A percentile compares a stretch with the other conserved stretches of the same genome.
Evolutionary conservation across 306 rosid genomes (phyloP).

Genomic region (Fagus sylvatica): DNA sequence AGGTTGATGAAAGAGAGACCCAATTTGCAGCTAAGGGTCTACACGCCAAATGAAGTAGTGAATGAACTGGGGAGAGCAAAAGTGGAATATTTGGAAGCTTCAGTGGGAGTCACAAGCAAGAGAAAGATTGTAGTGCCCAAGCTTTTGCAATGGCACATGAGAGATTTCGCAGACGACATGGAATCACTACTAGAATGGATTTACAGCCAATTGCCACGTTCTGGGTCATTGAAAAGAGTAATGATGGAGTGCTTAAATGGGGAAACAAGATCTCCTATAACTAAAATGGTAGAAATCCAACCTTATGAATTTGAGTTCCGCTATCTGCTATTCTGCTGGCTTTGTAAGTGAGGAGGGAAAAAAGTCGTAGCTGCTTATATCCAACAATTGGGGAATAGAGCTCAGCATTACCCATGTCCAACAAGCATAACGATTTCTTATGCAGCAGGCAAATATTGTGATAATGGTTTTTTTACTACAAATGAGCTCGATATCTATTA

Average conservation of each 20-base stretch:
- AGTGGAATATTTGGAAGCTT: constrained; percentile 90
- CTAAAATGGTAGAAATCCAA: constrained; percentile 70
- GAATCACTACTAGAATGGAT: constrained; percentile 88
- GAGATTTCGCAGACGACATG: constrained; percentile 82
- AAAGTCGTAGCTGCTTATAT: neutral
- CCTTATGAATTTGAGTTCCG: constrained; percentile 78
- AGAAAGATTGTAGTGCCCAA: constrained; percentile 79
- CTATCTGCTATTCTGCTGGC: constrained; percentile 69
- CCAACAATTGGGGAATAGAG: neutral
- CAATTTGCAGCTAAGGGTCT: constrained; percentile 71
- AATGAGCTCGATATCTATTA: neutral
- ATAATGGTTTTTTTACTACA: neutral
- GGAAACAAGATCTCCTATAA: constrained; percentile 51
- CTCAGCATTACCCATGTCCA: neutral
- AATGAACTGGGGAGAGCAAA: constrained; percentile 77
- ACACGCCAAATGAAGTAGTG: constrained; percentile 69
- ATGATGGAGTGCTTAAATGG: constrained; percentile 66
- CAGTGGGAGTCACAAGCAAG: constrained; percentile 74
- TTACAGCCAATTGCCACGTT: constrained; percentile 80
- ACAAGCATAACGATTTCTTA: neutral
- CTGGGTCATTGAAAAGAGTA: constrained; percentile 63
- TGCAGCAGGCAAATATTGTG: neutral
- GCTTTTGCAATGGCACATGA: constrained; percentile 83
- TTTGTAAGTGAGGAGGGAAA: constrained; percentile 14
- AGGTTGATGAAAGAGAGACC: neutral